phyloP scores from a whole-genome alignment of 164 flowering plant genomes.

The Platanus orientalis region DNA sequence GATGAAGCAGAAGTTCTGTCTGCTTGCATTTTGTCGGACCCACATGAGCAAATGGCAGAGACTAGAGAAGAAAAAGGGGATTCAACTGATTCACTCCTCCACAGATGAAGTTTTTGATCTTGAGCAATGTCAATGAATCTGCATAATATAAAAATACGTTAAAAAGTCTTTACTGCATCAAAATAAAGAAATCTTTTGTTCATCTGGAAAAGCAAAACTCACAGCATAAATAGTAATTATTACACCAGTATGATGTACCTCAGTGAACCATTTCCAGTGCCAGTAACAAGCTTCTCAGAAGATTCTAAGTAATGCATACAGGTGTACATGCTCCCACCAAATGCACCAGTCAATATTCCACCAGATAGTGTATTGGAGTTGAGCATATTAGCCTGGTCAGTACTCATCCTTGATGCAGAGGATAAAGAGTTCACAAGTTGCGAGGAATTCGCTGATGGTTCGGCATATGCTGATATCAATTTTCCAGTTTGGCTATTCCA shows the following conservation, averaged over 20 bases:
- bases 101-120: conserved; percentile 80
- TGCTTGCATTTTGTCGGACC: conserved; percentile 45
- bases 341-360: conserved; percentile 66
- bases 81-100: conserved; percentile 72
- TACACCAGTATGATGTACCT: conserved; percentile 37
- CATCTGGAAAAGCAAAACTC: background rate
- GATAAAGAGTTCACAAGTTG: conserved; percentile 37
- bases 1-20: conserved; percentile 37
- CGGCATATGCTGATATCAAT: conserved; percentile 58
- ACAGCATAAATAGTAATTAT: background rate
- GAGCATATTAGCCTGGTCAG: conserved; percentile 56
- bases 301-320: conserved; percentile 67
- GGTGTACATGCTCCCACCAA: conserved; percentile 86
- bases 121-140: conserved; percentile 78
- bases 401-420: conserved; percentile 35
- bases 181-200: background rate
- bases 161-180: background rate
- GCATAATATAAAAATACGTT: conserved; percentile 14
- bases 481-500: conserved; percentile 92
- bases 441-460: conserved; percentile 46
- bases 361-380: conserved; percentile 52
- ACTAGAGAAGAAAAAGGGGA: conserved; percentile 71
- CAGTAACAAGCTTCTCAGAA: conserved; percentile 62
- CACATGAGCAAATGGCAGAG: conserved; percentile 80
- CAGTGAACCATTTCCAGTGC: conserved; percentile 89